Evolutionary conservation across 352 stramenopile genomes (phyloP), one percentile per base, ranked within the genome.

Genomic region (Phytophthora sp.): DNA sequence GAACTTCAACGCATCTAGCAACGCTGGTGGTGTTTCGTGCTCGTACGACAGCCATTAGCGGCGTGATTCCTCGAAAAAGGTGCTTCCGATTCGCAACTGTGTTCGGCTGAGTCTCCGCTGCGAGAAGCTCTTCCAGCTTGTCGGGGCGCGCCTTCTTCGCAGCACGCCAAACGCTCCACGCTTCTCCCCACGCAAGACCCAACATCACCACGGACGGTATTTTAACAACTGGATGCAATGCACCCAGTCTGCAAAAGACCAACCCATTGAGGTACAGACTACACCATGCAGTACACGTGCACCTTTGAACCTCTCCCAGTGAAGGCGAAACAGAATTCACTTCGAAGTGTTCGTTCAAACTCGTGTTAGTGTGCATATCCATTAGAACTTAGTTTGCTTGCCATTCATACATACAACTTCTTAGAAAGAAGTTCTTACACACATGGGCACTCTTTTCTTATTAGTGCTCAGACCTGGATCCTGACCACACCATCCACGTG

Each of bases 41-140:
- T 27, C 69, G 77, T 12, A 77, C 69, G 13, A 74, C 78, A 23
- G 61, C 64, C 82, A 89, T 91, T 17, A 91, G 72, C 46, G 80
- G 62, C n/a, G 79, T 89, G 23, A 77, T 71, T 50, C 72, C 67
- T 21, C 79, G 72, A 24, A 57, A 45, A 4, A 74, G 64, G 62
- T 87, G 75, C 26, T 58, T 64, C 5, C 32, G 38, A 57, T 87
- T 63, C 11, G 64, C 58, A 3, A 62, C 11, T 4, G 32, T 13
- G 9, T 48, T 48, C 23, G 58, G 58, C 32, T 62, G 41, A 12
- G 42, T 21, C 27, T 67, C 58, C 8, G 15, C 34, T 27, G 12
- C 20, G 18, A 61, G 43, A 2, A 55, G 21, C 34, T 54, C 50
- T 20, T 45, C 15, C 13, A 66, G 30, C 18, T 66, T 59, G 41